Base-by-base conservation (phyloP, 106 monocot genomes). In the Dendrobium catenatum region DNA sequence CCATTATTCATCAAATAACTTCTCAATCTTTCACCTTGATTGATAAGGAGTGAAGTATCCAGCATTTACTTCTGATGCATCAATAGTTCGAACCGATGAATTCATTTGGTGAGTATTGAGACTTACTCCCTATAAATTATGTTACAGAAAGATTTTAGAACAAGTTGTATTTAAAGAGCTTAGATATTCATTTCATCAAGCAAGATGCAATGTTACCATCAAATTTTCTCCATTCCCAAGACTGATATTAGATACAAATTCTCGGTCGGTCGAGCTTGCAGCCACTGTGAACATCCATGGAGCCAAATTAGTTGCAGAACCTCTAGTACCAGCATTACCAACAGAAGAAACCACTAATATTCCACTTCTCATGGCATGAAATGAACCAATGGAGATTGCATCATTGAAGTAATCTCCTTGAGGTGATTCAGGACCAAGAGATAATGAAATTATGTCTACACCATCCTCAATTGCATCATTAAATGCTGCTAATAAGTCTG, bases 231-330 rank as follows among this genome's bases (percentile, higher is more conserved):
- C 85, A 80, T 89, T 89, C 37, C 89, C 92, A 80, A 98, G 92
- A 44, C 89, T 42, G 54, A 98, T 85, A 26, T 75, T n/a, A 0
- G 97, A 90, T 58, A 83, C 55, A 68, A 98, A 98, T 15, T 94
- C 89, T 81, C 97, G 85, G 59, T 98, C 97, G 0, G 91, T 98
- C 0, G 97, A 86, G n/a, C 91, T 90, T 0, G 97, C 94, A 59
- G 89, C 92, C 0, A 98, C 97, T 0, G 97, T 98, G 68, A 98
- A 88, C 80, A 98, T 85, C 94, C 97, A 98, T 31, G 97, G 94
- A 3, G 94, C 94, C n/a, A 94, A 85, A 89, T 98, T 98, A 61
- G 97, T 91, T 5, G 82, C 92, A 11, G 94, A 92, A 16, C 92
- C 93, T 78, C 78, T 74, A 26, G 83, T 82, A 44, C 94, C 97